A percentile compares a stretch with the other conserved stretches of the same genome.
Conservation (phyloP, 2,329 filamentous ascomycete genomes). For the Phoma sp. region DNA sequence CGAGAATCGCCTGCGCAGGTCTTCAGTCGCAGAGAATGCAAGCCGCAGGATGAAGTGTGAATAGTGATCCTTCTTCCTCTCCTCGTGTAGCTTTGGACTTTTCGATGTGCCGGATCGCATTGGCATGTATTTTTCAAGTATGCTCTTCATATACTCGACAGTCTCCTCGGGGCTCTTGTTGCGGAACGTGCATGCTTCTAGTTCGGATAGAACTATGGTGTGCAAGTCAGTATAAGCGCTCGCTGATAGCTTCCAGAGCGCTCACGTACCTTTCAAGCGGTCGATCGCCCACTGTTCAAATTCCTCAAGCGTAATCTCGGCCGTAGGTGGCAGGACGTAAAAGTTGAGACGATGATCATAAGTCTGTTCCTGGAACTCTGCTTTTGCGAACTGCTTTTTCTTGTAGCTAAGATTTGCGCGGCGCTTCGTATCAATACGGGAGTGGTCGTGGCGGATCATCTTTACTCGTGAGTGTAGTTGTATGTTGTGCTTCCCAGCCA, state of each 20-base stretch:
- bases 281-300: constrained; percentile 99
- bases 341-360: constrained; percentile 92
- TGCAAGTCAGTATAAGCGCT: constrained; percentile 13
- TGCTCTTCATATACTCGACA: constrained; percentile 79
- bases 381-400: constrained; percentile 84
- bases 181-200: constrained; percentile 94
- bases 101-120: constrained; percentile 77
- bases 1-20: constrained; percentile 84
- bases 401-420: constrained; percentile 79
- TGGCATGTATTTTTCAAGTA: constrained; percentile 86
- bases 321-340: constrained; percentile 85
- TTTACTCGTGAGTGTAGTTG: constrained; percentile 3
- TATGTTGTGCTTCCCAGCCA: constrained; percentile 12
- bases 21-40: constrained; percentile 90
- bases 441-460: constrained; percentile 51
- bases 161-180: constrained; percentile 88
- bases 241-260: rapidly evolving
- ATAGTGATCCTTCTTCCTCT: constrained; percentile 95
- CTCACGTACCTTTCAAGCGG: constrained; percentile 69
- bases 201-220: constrained; percentile 75
- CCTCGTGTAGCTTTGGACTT: constrained; percentile 65
- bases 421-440: constrained; percentile 70
- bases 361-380: constrained; percentile 76
- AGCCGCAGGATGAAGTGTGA: constrained; percentile 95
- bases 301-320: constrained; percentile 93